Percentiles rank a stretch among this genome's conserved stretches.
These are phyloP conservation scores for Aspergillus cavernicola DNA, from an alignment of 495 filamentous ascomycete species.

Conservation along the genomic window DNA sequence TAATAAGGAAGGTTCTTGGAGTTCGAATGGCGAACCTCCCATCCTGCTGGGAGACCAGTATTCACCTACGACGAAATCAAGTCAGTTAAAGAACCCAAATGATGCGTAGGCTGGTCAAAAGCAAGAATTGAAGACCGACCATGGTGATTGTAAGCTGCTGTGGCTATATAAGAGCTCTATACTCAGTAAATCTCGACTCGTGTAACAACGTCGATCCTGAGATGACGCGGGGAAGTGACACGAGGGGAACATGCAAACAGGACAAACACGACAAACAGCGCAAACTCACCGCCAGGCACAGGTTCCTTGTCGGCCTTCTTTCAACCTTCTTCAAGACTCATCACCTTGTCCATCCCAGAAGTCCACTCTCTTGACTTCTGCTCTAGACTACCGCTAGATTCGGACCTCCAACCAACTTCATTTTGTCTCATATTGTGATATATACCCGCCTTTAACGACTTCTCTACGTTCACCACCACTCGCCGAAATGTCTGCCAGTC, in stretches of 20 bases:
- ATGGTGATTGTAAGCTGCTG: neutral
- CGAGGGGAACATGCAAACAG: constrained; percentile 13
- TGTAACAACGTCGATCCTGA: constrained; percentile 7
- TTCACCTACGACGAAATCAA: constrained; percentile 45
- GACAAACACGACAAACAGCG: constrained; percentile 22
- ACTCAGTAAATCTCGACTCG: neutral
- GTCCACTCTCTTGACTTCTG: neutral
- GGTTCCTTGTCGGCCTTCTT: constrained; percentile 11
- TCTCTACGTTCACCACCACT: neutral
- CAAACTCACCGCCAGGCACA: neutral
- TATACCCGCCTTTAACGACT: neutral
- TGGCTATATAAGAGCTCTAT: neutral
- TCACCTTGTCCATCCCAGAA: constrained; percentile 1
- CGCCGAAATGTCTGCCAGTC: constrained; percentile 55
- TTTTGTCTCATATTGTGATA: neutral
- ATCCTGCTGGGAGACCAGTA: constrained; percentile 77
- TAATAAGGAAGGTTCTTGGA: constrained; percentile 98
- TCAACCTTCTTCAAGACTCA: constrained; percentile 7
- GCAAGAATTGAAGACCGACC: neutral
- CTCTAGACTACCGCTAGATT: neutral
- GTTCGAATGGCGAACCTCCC: constrained; percentile 95
- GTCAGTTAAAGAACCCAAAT: neutral
- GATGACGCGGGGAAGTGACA: constrained; percentile 21
- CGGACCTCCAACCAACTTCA: neutral
- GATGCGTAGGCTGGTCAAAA: neutral